Evolutionary conservation across 768 basidiomycete genomes (phyloP).

Genomic region (Paxillus ammoniavirescens): DNA sequence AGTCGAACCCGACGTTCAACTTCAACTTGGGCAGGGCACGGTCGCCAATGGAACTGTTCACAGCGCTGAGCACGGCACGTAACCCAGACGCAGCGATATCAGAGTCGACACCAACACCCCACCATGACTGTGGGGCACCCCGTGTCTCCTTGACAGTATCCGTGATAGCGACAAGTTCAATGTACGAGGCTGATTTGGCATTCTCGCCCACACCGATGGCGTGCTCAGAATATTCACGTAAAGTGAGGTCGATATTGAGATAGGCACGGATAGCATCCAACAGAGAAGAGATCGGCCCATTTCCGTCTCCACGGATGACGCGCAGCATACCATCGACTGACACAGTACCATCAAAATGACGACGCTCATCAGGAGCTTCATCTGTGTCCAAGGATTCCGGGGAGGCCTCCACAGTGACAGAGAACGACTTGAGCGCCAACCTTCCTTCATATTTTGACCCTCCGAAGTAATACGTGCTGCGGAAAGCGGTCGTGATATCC

Average conservation of each 20-base stretch:
- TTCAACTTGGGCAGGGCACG: conserved; percentile 72
- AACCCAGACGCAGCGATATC: conserved; percentile 92
- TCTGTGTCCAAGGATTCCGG: conserved; percentile 46
- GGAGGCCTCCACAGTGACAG: conserved; percentile 62
- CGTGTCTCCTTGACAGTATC: conserved; percentile 52
- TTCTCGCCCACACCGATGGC: conserved; percentile 85
- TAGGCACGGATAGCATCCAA: conserved; percentile 83
- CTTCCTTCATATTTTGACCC: conserved; percentile 82
- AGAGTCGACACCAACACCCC: conserved; percentile 94
- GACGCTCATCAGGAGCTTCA: conserved; percentile 62
- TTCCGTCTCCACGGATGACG: conserved; percentile 88
- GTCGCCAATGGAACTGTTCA: conserved; percentile 76
- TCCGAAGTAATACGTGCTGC: conserved; percentile 78
- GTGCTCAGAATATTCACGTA: conserved; percentile 94
- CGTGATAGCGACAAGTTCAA: conserved; percentile 76
- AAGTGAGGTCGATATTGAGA: conserved; percentile 75
- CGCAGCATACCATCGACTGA: conserved; percentile 81
- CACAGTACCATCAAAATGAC: conserved; percentile 85
- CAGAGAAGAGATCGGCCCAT: conserved; percentile 92
- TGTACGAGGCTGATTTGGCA: conserved; percentile 90
- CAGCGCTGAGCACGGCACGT: conserved; percentile 86
- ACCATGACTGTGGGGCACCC: conserved; percentile 77
- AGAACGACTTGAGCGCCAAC: conserved; percentile 78
- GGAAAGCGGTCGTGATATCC: conserved; percentile 92
- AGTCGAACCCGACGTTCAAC: conserved; percentile 70